phyloP scores from a whole-genome alignment of 768 basidiomycete genomes.

The Tylopilus rubrobrunneus region DNA sequence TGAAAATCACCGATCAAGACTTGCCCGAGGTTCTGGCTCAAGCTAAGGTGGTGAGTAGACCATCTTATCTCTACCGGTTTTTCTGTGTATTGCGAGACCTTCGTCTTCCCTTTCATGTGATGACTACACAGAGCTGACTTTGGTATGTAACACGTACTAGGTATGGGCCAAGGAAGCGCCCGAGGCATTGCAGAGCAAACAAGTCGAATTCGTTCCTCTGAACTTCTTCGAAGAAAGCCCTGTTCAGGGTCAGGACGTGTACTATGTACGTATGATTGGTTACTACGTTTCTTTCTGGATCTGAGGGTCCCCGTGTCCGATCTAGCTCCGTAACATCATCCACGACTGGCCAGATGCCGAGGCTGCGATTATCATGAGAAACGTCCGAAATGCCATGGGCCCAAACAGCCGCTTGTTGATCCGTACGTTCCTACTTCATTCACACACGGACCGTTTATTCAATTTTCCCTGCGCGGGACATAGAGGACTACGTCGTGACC shows the following conservation, averaged over 20 bases:
- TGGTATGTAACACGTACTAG: not conserved
- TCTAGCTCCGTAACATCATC: slow-evolving; percentile 26
- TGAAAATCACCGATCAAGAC: slow-evolving; percentile 28
- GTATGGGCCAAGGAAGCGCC: slow-evolving; percentile 17
- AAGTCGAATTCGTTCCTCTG: slow-evolving; percentile 14
- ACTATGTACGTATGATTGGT: slow-evolving; percentile 22
- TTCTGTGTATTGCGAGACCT: not conserved
- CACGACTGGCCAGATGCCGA: slow-evolving; percentile 38
- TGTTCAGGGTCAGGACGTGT: slow-evolving; percentile 18
- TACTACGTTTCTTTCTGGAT: not conserved
- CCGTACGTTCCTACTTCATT: slow-evolving; percentile 18
- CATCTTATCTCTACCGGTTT: not conserved
- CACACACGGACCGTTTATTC: too few relatives aligned
- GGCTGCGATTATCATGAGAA: slow-evolving; percentile 28
- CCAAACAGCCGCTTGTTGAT: slow-evolving; percentile 32
- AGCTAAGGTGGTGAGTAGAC: slow-evolving; percentile 17
- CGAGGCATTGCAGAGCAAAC: slow-evolving; percentile 14
- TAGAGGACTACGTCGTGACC: slow-evolving; percentile 23
- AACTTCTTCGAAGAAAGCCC: slow-evolving; percentile 20
- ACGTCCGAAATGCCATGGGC: slow-evolving; percentile 27
- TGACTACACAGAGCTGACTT: not conserved
- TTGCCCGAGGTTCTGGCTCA: slow-evolving; percentile 24
- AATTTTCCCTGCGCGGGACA: not conserved
- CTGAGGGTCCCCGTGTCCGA: not conserved
- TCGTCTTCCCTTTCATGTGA: too few relatives aligned